Evolutionary conservation across 164 flowering plant genomes (phyloP).

Genomic region (Hamamelis virginiana): DNA sequence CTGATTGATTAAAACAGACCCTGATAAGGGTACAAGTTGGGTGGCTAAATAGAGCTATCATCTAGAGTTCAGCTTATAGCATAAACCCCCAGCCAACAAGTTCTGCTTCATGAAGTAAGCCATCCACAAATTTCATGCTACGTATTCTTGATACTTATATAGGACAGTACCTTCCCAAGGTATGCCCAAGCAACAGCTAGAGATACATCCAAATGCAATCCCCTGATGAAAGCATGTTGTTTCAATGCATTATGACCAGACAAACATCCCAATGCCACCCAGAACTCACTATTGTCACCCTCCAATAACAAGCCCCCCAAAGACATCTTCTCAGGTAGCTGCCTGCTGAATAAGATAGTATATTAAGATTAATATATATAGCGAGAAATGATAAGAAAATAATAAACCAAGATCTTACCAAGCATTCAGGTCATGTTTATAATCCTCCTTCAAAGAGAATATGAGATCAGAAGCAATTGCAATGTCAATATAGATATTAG

Average conservation of each 20-base stretch:
- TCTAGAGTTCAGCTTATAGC: too few species aligned
- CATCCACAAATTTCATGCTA: background rate
- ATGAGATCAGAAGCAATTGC: conserved; percentile 66
- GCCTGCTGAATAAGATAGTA: conserved; percentile 50
- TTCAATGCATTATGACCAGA: conserved; percentile 53
- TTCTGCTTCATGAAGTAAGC: background rate
- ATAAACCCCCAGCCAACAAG: background rate
- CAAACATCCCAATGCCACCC: conserved; percentile 85
- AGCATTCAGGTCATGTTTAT: conserved; percentile 25
- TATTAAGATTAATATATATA: background rate
- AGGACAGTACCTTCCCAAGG: conserved; percentile 76
- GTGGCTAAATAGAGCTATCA: too few species aligned
- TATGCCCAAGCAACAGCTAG: conserved; percentile 90
- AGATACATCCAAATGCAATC: conserved; percentile 88
- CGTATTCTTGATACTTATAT: background rate
- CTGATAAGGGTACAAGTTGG: too few species aligned
- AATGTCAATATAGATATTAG: conserved; percentile 75
- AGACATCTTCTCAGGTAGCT: conserved; percentile 84
- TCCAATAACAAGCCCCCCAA: conserved; percentile 85
- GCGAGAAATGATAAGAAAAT: background rate
- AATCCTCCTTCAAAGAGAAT: conserved; percentile 34
- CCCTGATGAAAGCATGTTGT: conserved; percentile 90
- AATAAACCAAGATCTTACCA: conserved; percentile 42
- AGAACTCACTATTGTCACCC: conserved; percentile 68
- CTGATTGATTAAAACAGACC: too few species aligned